Evolutionary conservation across 1,139 yeast species (phyloP).

Genomic region (Blastobotrys buckinghamii): DNA sequence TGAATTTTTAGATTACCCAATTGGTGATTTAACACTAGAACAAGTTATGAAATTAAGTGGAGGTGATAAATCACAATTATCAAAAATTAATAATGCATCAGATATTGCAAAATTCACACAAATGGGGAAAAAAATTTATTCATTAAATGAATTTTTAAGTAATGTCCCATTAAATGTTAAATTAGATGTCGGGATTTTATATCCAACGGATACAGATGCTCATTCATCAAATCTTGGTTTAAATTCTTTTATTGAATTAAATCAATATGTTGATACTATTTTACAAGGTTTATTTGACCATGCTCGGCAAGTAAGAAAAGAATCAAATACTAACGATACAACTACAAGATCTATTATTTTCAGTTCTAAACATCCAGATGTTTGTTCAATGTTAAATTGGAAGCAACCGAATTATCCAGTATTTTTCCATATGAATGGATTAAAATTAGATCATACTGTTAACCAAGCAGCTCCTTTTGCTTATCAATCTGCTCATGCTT

Average conservation of each 20-base stretch:
- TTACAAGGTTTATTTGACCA: slow-evolving; percentile 71
- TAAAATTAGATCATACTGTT: slow-evolving; percentile 31
- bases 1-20: slow-evolving; percentile 45
- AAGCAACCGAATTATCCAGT: slow-evolving; percentile 98
- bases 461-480: slow-evolving; percentile 16
- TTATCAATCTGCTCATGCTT: slow-evolving; percentile 34
- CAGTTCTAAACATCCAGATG: slow-evolving; percentile 78
- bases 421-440: slow-evolving; percentile 61
- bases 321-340: slow-evolving; percentile 18
- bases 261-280: slow-evolving; percentile 69
- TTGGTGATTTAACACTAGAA: slow-evolving; percentile 39
- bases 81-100: slow-evolving; percentile 27
- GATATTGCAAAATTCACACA: slow-evolving; percentile 30
- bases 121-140: slow-evolving; percentile 43
- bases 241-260: slow-evolving; percentile 44
- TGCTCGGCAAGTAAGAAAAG: slow-evolving; percentile 39
- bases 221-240: slow-evolving; percentile 43
- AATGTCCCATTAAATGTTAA: slow-evolving; percentile 54
- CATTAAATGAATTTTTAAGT: slow-evolving; percentile 55
- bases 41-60: slow-evolving; percentile 37
- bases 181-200: slow-evolving; percentile 70
- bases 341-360: slow-evolving; percentile 59
- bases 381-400: slow-evolving; percentile 93
- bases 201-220: slow-evolving; percentile 70
- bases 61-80: slow-evolving; percentile 1